Evolutionary conservation across 2,329 filamentous ascomycete species (phyloP), one percentile per base, ranked within the genome.

Genomic region (Beauveria sp.): DNA sequence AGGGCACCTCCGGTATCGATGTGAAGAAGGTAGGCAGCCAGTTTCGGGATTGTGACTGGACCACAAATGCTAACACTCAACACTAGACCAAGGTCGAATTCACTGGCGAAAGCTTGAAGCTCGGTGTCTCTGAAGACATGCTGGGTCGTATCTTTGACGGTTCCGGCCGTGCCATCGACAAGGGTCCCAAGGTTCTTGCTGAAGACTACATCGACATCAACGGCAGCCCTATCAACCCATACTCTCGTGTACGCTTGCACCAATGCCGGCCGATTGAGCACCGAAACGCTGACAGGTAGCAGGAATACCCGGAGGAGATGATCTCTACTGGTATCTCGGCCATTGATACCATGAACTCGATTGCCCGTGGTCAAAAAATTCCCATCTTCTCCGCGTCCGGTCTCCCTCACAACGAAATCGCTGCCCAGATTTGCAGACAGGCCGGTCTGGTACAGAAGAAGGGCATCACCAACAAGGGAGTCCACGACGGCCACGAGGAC

Each of bases 271-370:
- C 18, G 12, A n/a, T 55, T 16, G 20, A 20, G 26, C 38, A 57
- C 38, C 43, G 61, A 31, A 49, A 40, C 14, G 14, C 67, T 71
- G 60, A 71, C 64, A 65, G 43, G 59, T 42, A 48, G 26, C 66
- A 96, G 91, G 91, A 96, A 69, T 99, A 99, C 75, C 95, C 95
- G 72, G 95, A 99, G 81, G 96, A 99, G 80, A 99, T 99, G 93
- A 98, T 99, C 72, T 95, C 93, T 42, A 99, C 95, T 53, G 95
- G 95, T 87, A 99, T 99, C 76, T 98, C 93, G 65, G 93, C 95
- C 73, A 98, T 99, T 72, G 93, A 98, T 75, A 96, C 93, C 65
- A 98, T 98, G 93, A 92, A 92, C 82, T 93, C 89, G 65, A 96
- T 98, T 76, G 95, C 96, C 67, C 92, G 95, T 85, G 95, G 95